Evolutionary conservation across 208 protist genomes (phyloP), one percentile per base, ranked within the genome.

Genomic region (Acanthamoeba lenticulata): DNA sequence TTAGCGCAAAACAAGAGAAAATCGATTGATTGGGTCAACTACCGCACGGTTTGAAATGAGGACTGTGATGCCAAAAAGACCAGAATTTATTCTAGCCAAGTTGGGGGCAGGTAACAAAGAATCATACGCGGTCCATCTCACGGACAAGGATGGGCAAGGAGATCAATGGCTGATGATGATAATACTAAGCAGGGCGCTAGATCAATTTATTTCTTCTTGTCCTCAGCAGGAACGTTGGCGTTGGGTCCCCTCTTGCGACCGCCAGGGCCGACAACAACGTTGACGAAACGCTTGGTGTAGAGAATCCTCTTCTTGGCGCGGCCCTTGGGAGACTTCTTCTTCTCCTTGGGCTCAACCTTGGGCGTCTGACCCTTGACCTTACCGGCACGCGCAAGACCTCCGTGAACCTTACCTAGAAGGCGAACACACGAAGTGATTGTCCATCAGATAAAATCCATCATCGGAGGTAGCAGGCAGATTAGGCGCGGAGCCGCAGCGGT

Each of bases 351-450:
- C 21, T 97, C 97, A 69, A 99, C 98, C 97, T 99, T 99, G 95
- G 99, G 99, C 94, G 99, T 99, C 97, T 99, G 98, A 96, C 98
- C 99, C 96, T 98, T 98, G 95, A 99, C 99, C 98, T 99, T 99
- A 97, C 99, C 99, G 95, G 99, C 99, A 98, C 99, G 98, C 94
- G 98, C 98, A 91, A 99, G 98, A 94, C 98, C 99, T 95, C 99
- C 99, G 98, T 99, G 99, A 93, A 99, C 98, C 97, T 99, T 99
- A 96, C 99, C 99, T 97, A 83, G 90, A 49, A 44, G 9, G 38
- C 6, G 6, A 79, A 44, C 9, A 32, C 1, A 34, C 38, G 7
- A 89, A 94, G 19, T 91, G 36, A 79, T 21, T 62, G 24, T 52
- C n/a, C 27, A 89, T 67, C 67, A 40, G 21, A 90, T 94, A 5